Conservation (phyloP, 805 yeast species). For the Sugiyamaella qingdaonensis region DNA sequence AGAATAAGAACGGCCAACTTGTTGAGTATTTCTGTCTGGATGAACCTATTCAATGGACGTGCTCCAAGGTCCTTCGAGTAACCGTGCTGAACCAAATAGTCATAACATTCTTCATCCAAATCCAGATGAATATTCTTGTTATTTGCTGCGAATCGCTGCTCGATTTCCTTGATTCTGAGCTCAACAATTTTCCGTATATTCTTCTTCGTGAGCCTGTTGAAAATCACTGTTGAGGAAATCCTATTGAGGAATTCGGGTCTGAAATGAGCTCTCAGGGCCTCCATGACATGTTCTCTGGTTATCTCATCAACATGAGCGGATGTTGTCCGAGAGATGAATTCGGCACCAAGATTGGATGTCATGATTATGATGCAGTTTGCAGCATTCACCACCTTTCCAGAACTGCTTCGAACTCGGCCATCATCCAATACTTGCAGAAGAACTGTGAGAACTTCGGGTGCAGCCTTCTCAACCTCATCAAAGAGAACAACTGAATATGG, state of each 20-base stretch:
- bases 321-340: conserved; percentile 67
- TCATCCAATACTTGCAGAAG: conserved; percentile 91
- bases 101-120: conserved; percentile 71
- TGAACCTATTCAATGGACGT: conserved; percentile 83
- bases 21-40: conserved; percentile 84
- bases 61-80: conserved; percentile 95
- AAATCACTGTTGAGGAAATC: conserved; percentile 86
- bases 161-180: conserved; percentile 79
- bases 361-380: conserved; percentile 88
- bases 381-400: conserved; percentile 90
- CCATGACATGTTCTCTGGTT: conserved; percentile 77
- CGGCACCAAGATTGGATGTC: conserved; percentile 98
- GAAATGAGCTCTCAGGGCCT: conserved; percentile 80
- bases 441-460: conserved; percentile 93
- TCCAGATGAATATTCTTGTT: conserved; percentile 73
- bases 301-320: conserved; percentile 54
- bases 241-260: conserved; percentile 97
- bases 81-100: conserved; percentile 78
- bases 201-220: conserved; percentile 86
- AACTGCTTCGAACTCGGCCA: conserved; percentile 91
- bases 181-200: conserved; percentile 90
- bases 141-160: conserved; percentile 75
- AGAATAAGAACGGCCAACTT: conserved; percentile 83
- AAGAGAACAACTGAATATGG: conserved; percentile 96
- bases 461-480: conserved; percentile 98